Evolutionary conservation across 805 yeast genomes (phyloP).

Genomic region (Candida vaughaniae): DNA sequence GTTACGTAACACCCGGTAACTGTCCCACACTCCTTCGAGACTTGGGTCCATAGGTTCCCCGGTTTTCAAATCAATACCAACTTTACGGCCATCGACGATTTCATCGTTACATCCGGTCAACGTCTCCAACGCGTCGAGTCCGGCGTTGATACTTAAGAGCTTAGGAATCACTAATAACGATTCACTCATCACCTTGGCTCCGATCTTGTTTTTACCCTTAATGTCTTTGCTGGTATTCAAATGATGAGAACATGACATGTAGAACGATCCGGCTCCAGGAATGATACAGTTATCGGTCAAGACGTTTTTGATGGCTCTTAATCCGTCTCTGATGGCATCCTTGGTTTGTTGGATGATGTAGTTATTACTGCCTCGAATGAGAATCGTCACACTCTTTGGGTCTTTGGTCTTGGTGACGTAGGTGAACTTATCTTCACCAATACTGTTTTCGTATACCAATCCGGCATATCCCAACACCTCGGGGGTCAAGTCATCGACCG

Average conservation of each 20-base stretch:
- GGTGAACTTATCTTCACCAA: constrained; percentile 97
- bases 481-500: constrained; percentile 88
- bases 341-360: constrained; percentile 89
- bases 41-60: constrained; percentile 97
- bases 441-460: constrained; percentile 82
- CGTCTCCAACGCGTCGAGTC: constrained; percentile 89
- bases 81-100: constrained; percentile 72
- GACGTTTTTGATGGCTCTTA: constrained; percentile 91
- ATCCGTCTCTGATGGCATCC: constrained; percentile 96
- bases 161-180: constrained; percentile 90
- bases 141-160: constrained; percentile 88
- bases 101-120: constrained; percentile 89
- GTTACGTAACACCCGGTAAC: constrained; percentile 89
- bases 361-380: constrained; percentile 90
- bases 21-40: constrained; percentile 95
- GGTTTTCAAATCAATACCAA: constrained; percentile 84
- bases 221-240: constrained; percentile 51
- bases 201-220: constrained; percentile 86
- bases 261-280: constrained; percentile 98
- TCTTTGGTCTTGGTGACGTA: constrained; percentile 87
- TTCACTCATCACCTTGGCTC: constrained; percentile 91
- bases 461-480: constrained; percentile 86
- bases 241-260: constrained; percentile 74
- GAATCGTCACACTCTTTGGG: constrained; percentile 87
- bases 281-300: constrained; percentile 79